A percentile compares a stretch with the other conserved stretches of the same genome.
These are phyloP conservation scores for Beauveria australis DNA, from an alignment of 2,329 filamentous ascomycete genomes.

Conservation along the genomic window DNA sequence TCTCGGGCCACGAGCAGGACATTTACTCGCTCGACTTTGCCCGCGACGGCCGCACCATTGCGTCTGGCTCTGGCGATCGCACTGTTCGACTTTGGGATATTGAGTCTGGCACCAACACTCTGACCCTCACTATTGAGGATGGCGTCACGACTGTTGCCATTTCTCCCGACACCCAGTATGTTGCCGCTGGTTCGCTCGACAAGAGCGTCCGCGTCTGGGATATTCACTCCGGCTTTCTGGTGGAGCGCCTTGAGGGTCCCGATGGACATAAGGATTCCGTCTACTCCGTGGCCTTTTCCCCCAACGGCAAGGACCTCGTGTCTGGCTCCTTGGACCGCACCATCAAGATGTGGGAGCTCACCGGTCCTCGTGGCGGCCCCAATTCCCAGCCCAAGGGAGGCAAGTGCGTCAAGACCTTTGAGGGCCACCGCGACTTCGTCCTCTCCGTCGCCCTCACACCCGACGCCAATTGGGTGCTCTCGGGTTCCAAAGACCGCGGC, in stretches of 20 bases:
- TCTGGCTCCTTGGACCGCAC: slow-evolving; percentile 95
- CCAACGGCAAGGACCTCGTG: slow-evolving; percentile 85
- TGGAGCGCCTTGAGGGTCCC: slow-evolving; percentile 85
- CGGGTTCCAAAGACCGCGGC: slow-evolving; percentile 91
- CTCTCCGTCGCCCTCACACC: slow-evolving; percentile 92
- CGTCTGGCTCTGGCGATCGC: slow-evolving; percentile 88
- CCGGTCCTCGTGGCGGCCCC: slow-evolving; percentile 58
- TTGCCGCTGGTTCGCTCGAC: slow-evolving; percentile 89
- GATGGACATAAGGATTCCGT: slow-evolving; percentile 96
- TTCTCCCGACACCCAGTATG: slow-evolving; percentile 87
- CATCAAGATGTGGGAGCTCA: slow-evolving; percentile 98
- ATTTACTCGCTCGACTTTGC: slow-evolving; percentile 97
- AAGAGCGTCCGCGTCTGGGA: slow-evolving; percentile 99
- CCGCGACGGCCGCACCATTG: slow-evolving; percentile 86
- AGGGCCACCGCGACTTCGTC: slow-evolving; percentile 96
- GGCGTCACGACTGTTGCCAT: slow-evolving; percentile 97
- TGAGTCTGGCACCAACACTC: slow-evolving; percentile 69
- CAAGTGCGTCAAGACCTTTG: slow-evolving; percentile 93
- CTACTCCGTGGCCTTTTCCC: slow-evolving; percentile 92
- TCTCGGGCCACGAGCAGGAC: slow-evolving; percentile 95
- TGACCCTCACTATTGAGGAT: slow-evolving; percentile 88
- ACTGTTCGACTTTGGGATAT: slow-evolving; percentile 97
- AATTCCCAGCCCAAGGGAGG: slow-evolving; percentile 69
- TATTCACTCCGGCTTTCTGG: slow-evolving; percentile 72
- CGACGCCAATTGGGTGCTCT: slow-evolving; percentile 91